Percentiles rank a stretch among this genome's conserved stretches.
phyloP scores from a whole-genome alignment of 2,329 filamentous ascomycete species.

The Beauveria caledonica region DNA sequence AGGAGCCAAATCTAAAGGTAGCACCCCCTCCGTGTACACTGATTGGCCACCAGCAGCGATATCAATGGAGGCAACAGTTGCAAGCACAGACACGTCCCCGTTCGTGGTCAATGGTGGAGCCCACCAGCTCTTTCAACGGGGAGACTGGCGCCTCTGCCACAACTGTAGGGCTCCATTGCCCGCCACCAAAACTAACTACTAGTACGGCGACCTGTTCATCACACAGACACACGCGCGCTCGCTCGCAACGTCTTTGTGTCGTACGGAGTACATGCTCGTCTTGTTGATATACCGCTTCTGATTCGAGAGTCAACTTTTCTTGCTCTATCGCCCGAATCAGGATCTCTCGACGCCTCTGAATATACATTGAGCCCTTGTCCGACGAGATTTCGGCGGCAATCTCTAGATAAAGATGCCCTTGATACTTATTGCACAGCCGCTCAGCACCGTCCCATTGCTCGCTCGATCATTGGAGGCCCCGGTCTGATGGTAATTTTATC shows the following conservation, averaged over 20 bases:
- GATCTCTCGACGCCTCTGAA: not conserved
- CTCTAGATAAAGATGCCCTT: not conserved
- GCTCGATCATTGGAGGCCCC: not conserved
- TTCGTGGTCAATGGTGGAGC: not conserved
- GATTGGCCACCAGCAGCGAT: not conserved
- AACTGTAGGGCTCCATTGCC: slow-evolving; percentile 6
- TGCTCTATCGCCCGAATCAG: not conserved
- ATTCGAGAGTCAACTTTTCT: not conserved
- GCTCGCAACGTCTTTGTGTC: not conserved
- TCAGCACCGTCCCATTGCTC: not conserved
- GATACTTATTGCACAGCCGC: not conserved
- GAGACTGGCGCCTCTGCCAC: slow-evolving; percentile 4
- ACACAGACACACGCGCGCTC: not conserved
- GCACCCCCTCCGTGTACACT: not conserved
- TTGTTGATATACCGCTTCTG: not conserved
- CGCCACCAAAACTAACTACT: not conserved
- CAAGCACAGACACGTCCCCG: not conserved
- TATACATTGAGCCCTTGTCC: not conserved
- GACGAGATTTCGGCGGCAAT: not conserved
- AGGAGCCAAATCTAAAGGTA: too few species aligned
- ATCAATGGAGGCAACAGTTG: not conserved
- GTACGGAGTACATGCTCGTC: not conserved
- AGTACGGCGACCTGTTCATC: not conserved
- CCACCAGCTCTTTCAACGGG: too few species aligned
- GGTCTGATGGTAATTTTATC: not conserved